These are phyloP conservation scores for Balakata baccata DNA, from an alignment of 345 rosid genomes.

Conservation along the genomic window DNA sequence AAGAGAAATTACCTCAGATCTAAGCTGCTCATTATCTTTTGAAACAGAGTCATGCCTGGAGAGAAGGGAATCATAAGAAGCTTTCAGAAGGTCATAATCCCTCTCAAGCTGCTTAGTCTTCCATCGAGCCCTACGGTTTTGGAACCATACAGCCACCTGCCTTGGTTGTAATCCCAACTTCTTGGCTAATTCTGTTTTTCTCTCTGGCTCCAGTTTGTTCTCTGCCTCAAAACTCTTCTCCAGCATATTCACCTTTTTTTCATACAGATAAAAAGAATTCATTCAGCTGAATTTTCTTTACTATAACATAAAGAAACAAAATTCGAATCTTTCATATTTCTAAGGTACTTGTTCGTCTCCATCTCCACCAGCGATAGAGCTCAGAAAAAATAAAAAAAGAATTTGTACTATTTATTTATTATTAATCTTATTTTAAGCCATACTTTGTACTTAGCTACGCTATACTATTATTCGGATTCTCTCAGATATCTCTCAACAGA, in stretches of 20 bases:
- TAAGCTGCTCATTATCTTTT: constrained; percentile 62
- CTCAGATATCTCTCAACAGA: neutral
- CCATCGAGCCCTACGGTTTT: constrained; percentile 95
- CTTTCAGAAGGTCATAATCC: constrained; percentile 75
- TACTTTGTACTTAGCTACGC: neutral
- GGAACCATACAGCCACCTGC: constrained; percentile 98
- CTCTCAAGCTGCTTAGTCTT: constrained; percentile 89
- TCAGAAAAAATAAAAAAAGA: no score
- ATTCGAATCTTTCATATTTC: neutral
- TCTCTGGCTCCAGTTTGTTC: constrained; percentile 94
- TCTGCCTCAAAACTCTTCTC: constrained; percentile 95
- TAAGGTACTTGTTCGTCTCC: neutral
- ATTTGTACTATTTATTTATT: no score
- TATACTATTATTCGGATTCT: constrained; percentile 7
- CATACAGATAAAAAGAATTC: no score
- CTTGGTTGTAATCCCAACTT: constrained; percentile 86
- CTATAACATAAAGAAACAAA: no score
- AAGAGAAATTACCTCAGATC: constrained; percentile 53
- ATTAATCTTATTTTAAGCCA: no score
- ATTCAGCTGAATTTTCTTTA: no score
- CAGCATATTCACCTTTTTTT: constrained; percentile 55
- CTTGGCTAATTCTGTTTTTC: constrained; percentile 78
- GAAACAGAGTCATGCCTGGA: constrained; percentile 49
- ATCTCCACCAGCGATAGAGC: no score
- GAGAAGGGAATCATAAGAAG: constrained; percentile 70